These are phyloP conservation scores for Yamadazyma paraphyllophila DNA, from an alignment of 805 yeast genomes.

Conservation along the genomic window DNA sequence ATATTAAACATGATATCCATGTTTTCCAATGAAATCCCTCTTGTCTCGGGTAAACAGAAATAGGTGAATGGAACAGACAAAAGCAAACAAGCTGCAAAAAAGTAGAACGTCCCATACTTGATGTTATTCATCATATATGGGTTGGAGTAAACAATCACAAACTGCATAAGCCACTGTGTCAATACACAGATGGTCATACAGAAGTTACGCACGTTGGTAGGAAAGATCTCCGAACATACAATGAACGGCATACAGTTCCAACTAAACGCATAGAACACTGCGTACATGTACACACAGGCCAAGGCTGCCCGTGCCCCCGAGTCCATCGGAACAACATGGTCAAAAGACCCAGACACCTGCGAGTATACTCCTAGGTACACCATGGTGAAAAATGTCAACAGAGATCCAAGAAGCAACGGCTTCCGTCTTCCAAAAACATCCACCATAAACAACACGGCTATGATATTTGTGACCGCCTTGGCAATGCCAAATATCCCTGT, in stretches of 20 bases:
- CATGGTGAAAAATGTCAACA: slow-evolving; percentile 3
- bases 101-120: slow-evolving; percentile 12
- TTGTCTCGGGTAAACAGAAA: slow-evolving; percentile 9
- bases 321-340: slow-evolving; percentile 4
- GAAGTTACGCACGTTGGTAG: slow-evolving; percentile 5
- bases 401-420: slow-evolving; percentile 58
- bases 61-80: slow-evolving; percentile 7
- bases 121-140: slow-evolving; percentile 10
- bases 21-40: slow-evolving; percentile 10
- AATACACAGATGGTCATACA: slow-evolving; percentile 8
- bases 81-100: slow-evolving; percentile 6
- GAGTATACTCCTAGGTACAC: slow-evolving; percentile 4
- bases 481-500: slow-evolving; percentile 5
- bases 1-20: slow-evolving; percentile 11
- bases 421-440: slow-evolving; percentile 80
- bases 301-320: slow-evolving; percentile 7
- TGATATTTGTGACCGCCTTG: slow-evolving; percentile 63
- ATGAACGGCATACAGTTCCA: slow-evolving; percentile 11
- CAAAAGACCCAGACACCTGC: slow-evolving; percentile 9
- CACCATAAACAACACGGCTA: slow-evolving; percentile 73
- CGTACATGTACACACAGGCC: slow-evolving; percentile 4
- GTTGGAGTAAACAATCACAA: slow-evolving; percentile 8
- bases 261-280: slow-evolving; percentile 6
- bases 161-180: slow-evolving; percentile 8
- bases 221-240: slow-evolving; percentile 9